phyloP scores from a whole-genome alignment of 2,329 filamentous ascomycete genomes.

The Fusarium irregulare region DNA sequence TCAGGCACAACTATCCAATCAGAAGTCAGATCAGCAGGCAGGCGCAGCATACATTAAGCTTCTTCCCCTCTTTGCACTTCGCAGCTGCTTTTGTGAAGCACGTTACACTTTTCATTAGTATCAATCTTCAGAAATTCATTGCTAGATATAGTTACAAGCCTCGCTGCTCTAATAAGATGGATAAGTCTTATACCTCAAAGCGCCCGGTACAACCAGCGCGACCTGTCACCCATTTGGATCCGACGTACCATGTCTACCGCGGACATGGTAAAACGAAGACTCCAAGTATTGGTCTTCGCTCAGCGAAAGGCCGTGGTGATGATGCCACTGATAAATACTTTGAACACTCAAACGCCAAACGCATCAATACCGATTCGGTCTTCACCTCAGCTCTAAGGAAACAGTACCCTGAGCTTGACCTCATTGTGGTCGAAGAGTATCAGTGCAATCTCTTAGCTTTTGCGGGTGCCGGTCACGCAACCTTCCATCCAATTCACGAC shows the following conservation, averaged over 20 bases:
- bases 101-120: neutral
- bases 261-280: neutral
- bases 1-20: neutral
- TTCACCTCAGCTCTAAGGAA: neutral
- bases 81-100: neutral
- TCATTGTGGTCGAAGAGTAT: neutral
- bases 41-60: neutral
- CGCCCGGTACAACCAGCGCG: too few relatives aligned
- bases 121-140: too few relatives aligned
- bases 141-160: neutral
- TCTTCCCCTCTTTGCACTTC: neutral
- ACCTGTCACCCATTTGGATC: too few relatives aligned
- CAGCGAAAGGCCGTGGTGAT: neutral
- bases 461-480: neutral
- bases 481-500: neutral
- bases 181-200: neutral
- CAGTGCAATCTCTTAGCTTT: neutral
- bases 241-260: neutral
- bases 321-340: neutral
- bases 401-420: neutral
- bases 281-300: fast-evolving
- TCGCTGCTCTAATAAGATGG: neutral
- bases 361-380: constrained; percentile 1
- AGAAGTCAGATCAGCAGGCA: neutral
- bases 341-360: neutral